A percentile compares a stretch with the other conserved stretches of the same genome.
Conservation (phyloP, 805 yeast species). For the Myxozyma neglecta region DNA sequence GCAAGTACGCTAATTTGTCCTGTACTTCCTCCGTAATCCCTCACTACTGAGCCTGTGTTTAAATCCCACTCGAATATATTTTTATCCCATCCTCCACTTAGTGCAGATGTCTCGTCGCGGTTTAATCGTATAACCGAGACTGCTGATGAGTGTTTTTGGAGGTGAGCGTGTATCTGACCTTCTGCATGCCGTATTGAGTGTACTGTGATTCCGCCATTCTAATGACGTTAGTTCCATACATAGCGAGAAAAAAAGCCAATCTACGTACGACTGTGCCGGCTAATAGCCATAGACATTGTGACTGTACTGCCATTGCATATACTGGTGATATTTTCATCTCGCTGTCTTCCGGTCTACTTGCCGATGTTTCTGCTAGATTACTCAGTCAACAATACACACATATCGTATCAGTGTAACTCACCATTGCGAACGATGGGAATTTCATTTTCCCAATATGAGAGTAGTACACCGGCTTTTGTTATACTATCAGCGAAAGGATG, state of each 20-base stretch:
- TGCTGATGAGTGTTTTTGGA: conserved; percentile 68
- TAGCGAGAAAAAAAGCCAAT: not conserved
- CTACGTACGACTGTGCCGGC: conserved; percentile 51
- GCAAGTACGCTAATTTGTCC: conserved; percentile 81
- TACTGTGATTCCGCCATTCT: conserved; percentile 80
- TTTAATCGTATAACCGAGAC: conserved; percentile 71
- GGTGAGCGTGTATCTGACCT: conserved; percentile 76
- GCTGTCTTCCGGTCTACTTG: conserved; percentile 13
- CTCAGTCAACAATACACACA: conserved; percentile 42
- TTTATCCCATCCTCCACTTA: conserved; percentile 93
- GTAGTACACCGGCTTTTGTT: conserved; percentile 76
- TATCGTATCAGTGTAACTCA: not conserved
- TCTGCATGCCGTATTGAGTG: conserved; percentile 82
- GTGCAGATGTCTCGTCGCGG: conserved; percentile 57
- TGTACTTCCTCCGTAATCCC: conserved; percentile 54
- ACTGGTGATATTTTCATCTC: conserved; percentile 67
- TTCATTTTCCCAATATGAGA: conserved; percentile 95
- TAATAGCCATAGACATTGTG: conserved; percentile 78
- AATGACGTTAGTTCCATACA: not conserved
- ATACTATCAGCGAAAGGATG: conserved; percentile 87
- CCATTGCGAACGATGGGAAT: conserved; percentile 53
- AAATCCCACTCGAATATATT: conserved; percentile 81
- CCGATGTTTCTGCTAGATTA: not conserved
- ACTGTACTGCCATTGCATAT: conserved; percentile 79
- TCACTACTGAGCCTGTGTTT: conserved; percentile 59